Percentiles rank a stretch among this genome's conserved stretches.
Conservation (phyloP, 2,329 filamentous ascomycete genomes). For the Botrytis cinerea region DNA sequence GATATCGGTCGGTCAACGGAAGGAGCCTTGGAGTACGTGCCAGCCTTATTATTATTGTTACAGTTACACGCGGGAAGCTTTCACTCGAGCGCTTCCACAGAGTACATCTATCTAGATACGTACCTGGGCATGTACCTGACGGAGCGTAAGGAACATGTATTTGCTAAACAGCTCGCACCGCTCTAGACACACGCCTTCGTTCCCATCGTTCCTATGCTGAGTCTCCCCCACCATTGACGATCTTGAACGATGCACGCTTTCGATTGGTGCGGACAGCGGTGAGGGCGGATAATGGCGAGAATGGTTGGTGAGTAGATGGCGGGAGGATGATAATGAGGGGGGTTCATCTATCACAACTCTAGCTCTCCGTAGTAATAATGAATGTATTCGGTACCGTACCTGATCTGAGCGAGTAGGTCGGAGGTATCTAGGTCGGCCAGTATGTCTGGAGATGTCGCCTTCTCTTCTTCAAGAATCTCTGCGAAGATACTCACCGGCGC, state of each 20-base stretch:
- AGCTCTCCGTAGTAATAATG: neutral
- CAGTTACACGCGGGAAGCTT: neutral
- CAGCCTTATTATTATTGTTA: neutral
- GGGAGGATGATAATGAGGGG: neutral
- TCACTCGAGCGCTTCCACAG: neutral
- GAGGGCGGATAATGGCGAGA: neutral
- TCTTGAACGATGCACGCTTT: neutral
- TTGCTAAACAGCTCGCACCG: neutral
- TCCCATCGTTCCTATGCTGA: neutral
- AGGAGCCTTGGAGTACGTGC: neutral
- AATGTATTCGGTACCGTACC: neutral
- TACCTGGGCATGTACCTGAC: too few relatives aligned
- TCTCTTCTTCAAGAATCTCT: neutral
- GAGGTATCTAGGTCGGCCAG: too few relatives aligned
- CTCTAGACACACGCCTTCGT: neutral
- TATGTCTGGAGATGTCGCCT: neutral
- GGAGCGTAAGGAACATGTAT: neutral
- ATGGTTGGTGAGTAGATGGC: neutral
- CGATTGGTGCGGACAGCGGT: neutral
- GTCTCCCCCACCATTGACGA: neutral
- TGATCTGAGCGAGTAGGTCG: neutral
- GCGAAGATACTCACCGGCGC: neutral
- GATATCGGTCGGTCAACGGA: slow-evolving; percentile 8
- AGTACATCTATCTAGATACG: neutral
- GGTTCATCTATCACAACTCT: neutral